These are phyloP conservation scores for Ophiostoma fasciatum DNA, from an alignment of 2,329 filamentous ascomycete genomes.

Conservation along the genomic window DNA sequence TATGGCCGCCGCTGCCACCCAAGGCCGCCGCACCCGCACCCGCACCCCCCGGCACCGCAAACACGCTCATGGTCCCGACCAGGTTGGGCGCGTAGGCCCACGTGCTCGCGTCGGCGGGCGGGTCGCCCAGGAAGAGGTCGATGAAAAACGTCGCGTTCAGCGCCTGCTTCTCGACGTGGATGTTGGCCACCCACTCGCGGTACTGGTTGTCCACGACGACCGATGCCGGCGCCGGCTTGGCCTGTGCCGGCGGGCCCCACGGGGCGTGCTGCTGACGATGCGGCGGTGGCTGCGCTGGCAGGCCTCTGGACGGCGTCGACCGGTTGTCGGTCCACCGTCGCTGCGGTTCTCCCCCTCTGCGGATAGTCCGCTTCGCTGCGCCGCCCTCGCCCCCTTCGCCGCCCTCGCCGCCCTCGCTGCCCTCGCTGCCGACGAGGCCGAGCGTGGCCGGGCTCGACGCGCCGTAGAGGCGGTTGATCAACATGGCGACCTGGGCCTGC, in stretches of 20 bases:
- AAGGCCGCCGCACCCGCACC: not conserved
- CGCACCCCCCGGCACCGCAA: slow-evolving; percentile 21
- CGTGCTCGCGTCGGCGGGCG: slow-evolving; percentile 23
- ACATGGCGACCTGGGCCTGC: slow-evolving; percentile 27
- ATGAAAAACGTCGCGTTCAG: slow-evolving; percentile 48
- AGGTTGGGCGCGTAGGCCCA: slow-evolving; percentile 42
- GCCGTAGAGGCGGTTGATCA: slow-evolving; percentile 51
- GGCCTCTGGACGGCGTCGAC: too few relatives aligned
- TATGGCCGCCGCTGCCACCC: slow-evolving; percentile 19
- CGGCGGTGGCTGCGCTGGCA: too few relatives aligned
- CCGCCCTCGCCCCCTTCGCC: too few relatives aligned
- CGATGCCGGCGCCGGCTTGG: slow-evolving; percentile 1
- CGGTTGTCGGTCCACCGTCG: not conserved
- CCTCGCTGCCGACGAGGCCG: not conserved
- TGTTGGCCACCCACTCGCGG: slow-evolving; percentile 54
- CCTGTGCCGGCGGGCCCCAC: not conserved
- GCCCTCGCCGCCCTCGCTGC: too few relatives aligned
- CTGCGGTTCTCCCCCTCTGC: not conserved
- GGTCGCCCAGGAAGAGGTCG: slow-evolving; percentile 51
- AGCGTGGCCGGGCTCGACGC: slow-evolving; percentile 24
- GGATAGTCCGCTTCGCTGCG: not conserved
- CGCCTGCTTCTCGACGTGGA: slow-evolving; percentile 45
- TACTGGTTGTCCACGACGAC: slow-evolving; percentile 28
- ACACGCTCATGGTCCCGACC: slow-evolving; percentile 46
- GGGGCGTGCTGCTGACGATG: not conserved